Conservation (phyloP, 116 monocot species). For the Papilionanthe hybrid region DNA sequence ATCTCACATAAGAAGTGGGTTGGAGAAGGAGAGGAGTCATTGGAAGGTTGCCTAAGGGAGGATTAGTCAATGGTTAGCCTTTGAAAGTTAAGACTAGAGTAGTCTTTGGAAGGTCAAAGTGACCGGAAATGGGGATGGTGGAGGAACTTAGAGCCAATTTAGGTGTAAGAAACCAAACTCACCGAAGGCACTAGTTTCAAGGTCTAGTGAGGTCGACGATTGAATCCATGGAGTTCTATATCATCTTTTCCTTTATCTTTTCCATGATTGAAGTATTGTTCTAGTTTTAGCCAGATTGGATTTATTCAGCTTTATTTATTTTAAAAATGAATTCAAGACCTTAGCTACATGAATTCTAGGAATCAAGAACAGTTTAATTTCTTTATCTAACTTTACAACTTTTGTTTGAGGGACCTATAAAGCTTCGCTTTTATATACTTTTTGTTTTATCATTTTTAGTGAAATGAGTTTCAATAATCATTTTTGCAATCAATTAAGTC, state of each 20-base stretch:
- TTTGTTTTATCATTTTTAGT: background rate
- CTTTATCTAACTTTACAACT: background rate
- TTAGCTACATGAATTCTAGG: background rate
- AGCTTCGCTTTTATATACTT: background rate
- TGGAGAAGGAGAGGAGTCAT: no score
- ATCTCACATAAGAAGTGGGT: no score
- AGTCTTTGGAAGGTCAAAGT: no score
- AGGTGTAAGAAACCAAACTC: no score
- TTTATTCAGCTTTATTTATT: background rate
- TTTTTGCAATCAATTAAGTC: slow-evolving; percentile 1
- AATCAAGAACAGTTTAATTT: background rate
- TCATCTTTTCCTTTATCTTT: background rate
- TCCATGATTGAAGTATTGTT: background rate
- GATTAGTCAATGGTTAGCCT: no score
- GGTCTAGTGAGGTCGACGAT: no score
- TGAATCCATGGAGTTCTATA: background rate
- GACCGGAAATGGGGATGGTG: no score
- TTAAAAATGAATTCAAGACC: background rate
- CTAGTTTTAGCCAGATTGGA: background rate
- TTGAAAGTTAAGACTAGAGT: no score
- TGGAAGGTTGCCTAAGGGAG: no score
- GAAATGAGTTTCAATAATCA: background rate
- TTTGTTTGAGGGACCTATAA: background rate
- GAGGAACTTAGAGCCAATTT: no score
- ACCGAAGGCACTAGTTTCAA: no score